Conservation (phyloP, 345 rosid genomes). For the Toxicodendron radicans region DNA sequence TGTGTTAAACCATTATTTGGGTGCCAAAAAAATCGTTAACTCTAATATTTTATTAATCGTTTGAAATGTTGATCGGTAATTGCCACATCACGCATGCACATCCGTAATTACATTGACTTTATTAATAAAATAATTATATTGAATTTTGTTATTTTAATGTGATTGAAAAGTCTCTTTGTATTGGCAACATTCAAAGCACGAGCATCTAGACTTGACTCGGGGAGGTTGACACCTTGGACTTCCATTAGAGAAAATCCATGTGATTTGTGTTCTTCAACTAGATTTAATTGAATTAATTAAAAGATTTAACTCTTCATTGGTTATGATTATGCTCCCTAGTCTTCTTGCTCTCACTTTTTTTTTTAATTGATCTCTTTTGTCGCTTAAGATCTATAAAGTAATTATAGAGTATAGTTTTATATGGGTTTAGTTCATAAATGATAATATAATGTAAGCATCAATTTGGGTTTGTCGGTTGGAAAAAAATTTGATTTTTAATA, state of each 20-base stretch:
- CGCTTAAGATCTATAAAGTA: too few species aligned
- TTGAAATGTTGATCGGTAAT: neutral
- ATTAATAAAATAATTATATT: too few species aligned
- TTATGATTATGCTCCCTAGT: neutral
- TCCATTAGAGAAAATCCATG: neutral
- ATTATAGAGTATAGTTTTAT: too few species aligned
- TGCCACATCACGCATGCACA: neutral
- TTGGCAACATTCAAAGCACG: neutral
- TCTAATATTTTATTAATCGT: neutral
- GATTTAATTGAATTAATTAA: neutral
- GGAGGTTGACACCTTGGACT: neutral
- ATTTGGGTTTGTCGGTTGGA: too few species aligned
- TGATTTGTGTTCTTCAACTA: neutral
- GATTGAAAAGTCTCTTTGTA: neutral
- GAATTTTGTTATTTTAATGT: neutral
- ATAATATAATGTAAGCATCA: too few species aligned
- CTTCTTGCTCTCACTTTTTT: neutral
- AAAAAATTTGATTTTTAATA: too few species aligned
- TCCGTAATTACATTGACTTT: neutral
- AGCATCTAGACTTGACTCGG: neutral
- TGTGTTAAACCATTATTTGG: too few species aligned
- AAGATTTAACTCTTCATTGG: neutral
- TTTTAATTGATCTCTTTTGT: too few species aligned
- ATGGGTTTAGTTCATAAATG: too few species aligned
- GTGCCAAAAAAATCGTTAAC: too few species aligned